Conservation (phyloP, 768 basidiomycete species). For the Exsudoporus frostii region DNA sequence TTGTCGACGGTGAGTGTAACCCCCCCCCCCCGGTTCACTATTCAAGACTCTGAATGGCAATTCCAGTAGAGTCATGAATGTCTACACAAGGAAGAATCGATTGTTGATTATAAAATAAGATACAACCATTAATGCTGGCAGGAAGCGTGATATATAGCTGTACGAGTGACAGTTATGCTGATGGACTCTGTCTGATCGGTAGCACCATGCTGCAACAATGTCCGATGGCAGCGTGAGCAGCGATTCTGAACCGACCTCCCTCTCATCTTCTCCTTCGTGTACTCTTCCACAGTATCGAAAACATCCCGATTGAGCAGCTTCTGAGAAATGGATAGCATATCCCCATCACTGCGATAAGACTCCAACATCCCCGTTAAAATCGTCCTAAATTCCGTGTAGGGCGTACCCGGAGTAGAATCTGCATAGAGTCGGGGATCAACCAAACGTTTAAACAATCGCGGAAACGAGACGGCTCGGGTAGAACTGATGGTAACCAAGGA, state of each 20-base stretch:
- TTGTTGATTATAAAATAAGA: constrained; percentile 1
- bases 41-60: neutral
- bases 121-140: constrained; percentile 31
- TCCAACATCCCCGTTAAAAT: constrained; percentile 96
- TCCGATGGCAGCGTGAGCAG: constrained; percentile 54
- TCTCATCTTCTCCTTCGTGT: constrained; percentile 51
- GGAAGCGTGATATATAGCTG: constrained; percentile 56
- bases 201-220: constrained; percentile 34
- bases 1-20: constrained; percentile 34
- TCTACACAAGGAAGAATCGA: neutral
- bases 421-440: constrained; percentile 65
- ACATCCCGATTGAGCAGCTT: constrained; percentile 79
- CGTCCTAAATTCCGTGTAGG: constrained; percentile 87
- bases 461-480: constrained; percentile 80
- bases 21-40: neutral
- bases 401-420: constrained; percentile 51
- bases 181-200: constrained; percentile 15
- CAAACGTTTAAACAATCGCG: constrained; percentile 86
- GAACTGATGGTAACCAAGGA: constrained; percentile 83
- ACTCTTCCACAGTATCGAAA: constrained; percentile 65
- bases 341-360: constrained; percentile 88
- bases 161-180: constrained; percentile 51
- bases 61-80: constrained; percentile 14
- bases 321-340: constrained; percentile 82
- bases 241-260: constrained; percentile 58